Conservation (phyloP, 805 yeast genomes). For the Kodamaea lidongshanica region DNA sequence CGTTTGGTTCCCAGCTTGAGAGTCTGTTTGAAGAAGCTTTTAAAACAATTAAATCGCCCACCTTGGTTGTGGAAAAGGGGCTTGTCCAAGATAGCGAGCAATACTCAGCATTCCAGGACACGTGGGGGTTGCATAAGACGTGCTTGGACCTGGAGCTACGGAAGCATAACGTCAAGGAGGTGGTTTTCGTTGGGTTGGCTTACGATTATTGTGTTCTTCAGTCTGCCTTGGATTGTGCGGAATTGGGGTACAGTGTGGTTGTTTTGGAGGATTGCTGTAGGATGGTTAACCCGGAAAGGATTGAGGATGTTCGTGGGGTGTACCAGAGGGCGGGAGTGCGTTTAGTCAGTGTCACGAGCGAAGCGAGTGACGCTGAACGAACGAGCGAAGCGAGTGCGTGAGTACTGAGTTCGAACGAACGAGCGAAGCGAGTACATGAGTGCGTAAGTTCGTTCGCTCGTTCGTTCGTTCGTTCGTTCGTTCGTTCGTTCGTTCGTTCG, state of each 20-base stretch:
- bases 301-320: conserved; percentile 25
- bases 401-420: no score
- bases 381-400: no score
- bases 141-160: conserved; percentile 49
- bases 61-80: conserved; percentile 61
- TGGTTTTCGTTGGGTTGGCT: conserved; percentile 76
- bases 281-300: conserved; percentile 47
- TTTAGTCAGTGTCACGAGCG: conserved; percentile 12
- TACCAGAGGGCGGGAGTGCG: conserved; percentile 31
- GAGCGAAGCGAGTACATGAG: no score
- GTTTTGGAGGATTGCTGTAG: conserved; percentile 54
- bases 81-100: conserved; percentile 66
- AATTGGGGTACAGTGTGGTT: conserved; percentile 54
- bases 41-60: conserved; percentile 24
- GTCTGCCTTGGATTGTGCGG: conserved; percentile 65
- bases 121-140: conserved; percentile 68
- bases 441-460: no score
- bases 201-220: conserved; percentile 79
- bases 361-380: conserved; percentile 1
- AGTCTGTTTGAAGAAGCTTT: conserved; percentile 37
- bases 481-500: no score
- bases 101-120: conserved; percentile 81
- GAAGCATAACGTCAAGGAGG: conserved; percentile 46
- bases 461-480: no score
- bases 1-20: conserved; percentile 63